These are phyloP conservation scores for Citrullus mucosospermus DNA, from an alignment of 306 rosid species.

Conservation along the genomic window DNA sequence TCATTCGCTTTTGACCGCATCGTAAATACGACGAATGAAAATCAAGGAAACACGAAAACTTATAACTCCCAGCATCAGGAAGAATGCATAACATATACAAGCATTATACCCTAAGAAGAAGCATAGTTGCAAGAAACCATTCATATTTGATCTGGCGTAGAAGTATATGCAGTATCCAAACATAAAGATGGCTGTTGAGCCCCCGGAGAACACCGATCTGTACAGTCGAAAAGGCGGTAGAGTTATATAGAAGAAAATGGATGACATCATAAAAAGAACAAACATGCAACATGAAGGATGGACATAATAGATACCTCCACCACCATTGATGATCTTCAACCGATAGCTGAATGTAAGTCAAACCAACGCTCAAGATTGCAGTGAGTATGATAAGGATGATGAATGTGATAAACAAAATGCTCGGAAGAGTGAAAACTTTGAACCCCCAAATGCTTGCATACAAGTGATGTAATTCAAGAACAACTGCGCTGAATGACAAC, in stretches of 20 bases:
- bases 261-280: background rate
- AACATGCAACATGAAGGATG: background rate
- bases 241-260: background rate
- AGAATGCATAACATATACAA: slow-evolving; percentile 67
- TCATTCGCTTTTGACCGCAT: slow-evolving; percentile 74
- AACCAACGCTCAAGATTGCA: slow-evolving; percentile 45
- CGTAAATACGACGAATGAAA: slow-evolving; percentile 53
- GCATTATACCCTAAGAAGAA: slow-evolving; percentile 77
- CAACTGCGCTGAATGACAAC: slow-evolving; percentile 58
- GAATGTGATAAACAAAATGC: slow-evolving; percentile 47
- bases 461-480: slow-evolving; percentile 53
- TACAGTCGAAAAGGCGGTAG: slow-evolving; percentile 6
- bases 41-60: slow-evolving; percentile 55
- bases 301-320: slow-evolving; percentile 59
- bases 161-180: slow-evolving; percentile 56
- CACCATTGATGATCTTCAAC: slow-evolving; percentile 92
- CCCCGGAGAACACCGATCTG: slow-evolving; percentile 78
- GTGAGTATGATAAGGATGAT: slow-evolving; percentile 31
- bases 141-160: slow-evolving; percentile 59
- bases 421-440: slow-evolving; percentile 63
- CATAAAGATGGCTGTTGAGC: slow-evolving; percentile 65
- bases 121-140: slow-evolving; percentile 54
- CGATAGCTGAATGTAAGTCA: slow-evolving; percentile 74
- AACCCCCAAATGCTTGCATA: slow-evolving; percentile 77
- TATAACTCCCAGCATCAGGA: slow-evolving; percentile 59